Base-by-base conservation (phyloP, 2,329 filamentous ascomycete genomes). In the Colletotrichum ledebouriae region DNA sequence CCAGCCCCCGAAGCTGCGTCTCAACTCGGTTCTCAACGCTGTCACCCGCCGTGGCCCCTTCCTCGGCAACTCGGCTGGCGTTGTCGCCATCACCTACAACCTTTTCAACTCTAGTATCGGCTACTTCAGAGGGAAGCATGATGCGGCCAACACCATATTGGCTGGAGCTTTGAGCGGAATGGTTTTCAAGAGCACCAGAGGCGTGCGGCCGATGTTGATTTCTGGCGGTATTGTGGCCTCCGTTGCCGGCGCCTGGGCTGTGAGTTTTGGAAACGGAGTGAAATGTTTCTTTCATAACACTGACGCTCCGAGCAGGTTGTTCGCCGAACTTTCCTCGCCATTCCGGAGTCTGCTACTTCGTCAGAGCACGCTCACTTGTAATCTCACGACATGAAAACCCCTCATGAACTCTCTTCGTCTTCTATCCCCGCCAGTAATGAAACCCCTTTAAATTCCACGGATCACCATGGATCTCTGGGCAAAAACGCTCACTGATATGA, bases 41-140 rank as follows among this genome's bases (percentile, higher is more conserved):
- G 90, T 99, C 71, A 99, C 96, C 68, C 85, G 96, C 76, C 86
- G 96, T 80, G 96, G 96, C 3, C 96, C 96, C 12, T 99, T 98
- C 82, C 81, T 99, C 73, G 96, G 96, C 49, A 99, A 99, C 85
- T 97, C 93, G 37, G 95, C 95, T 1, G 96, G 94, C 76, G 95
- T 98, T 39, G 90, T 99, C 61, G 96, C 97, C 39, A 94, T 99
- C 85, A 90, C 94, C 60, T 99, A 99, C 83, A 99, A 98, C 82
- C 92, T 93, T 63, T 86, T 96, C 79, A 97, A 97, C 83, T 96
- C 93, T 37, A 89, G 89, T 64, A 89, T 97, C 70, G 94, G 94
- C 44, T 90, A 92, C 75, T 79, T 90, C 71, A 86, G 94, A 70
- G 94, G 94, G 71, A 93, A 94, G 82, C 94, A 97, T 74, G 97